Base-by-base conservation (phyloP, 495 filamentous ascomycete genomes). In the Echria macrotheca region DNA sequence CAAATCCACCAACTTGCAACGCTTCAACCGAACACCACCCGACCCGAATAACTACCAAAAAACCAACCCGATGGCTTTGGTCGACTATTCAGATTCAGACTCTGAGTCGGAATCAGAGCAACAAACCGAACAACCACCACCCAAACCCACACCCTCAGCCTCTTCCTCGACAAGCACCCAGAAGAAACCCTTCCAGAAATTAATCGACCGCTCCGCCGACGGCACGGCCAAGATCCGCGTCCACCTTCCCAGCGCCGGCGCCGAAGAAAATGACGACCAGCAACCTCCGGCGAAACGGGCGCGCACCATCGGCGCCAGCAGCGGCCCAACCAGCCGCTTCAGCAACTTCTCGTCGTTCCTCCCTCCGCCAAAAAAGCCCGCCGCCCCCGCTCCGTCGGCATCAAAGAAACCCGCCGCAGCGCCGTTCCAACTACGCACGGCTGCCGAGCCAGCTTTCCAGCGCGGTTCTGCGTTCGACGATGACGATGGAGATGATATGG, bases 71-170 rank as follows among this genome's bases (percentile, higher is more conserved):
- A 94, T 93, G 87, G 80, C 70, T 22, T 70, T 93, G 23, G 86
- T 93, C 44, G 79, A 84, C 49, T 93, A 94, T 58, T 89, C 89
- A 25, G 89, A 93, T 56, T 94, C 88, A 0, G 90, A 95, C 54
- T 80, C 69, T 17, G 72, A 76, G 28, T 86, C 86, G 11, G 87
- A 91, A 56, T 65, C n/a, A 77, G 85, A 19, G 41, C 52, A 37
- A 5, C 51, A 11, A 37, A 60, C 21, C 44, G 56, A 11, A 35
- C 69, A 47, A 57, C 68, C 14, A 40, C 59, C 14, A 58, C 63
- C 32, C 33, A 68, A n/a, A 43, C 60, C 14, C 55, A 68, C 22
- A 47, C 64, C 14, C 65, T 67, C 50, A 9, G 15, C 51, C 6
- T 17, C 45, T 10, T 53, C 50, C 38, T 61, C 63, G 33, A 52